Evolutionary conservation across 345 rosid species (phyloP).

Genomic region (Jatropha curcas): DNA sequence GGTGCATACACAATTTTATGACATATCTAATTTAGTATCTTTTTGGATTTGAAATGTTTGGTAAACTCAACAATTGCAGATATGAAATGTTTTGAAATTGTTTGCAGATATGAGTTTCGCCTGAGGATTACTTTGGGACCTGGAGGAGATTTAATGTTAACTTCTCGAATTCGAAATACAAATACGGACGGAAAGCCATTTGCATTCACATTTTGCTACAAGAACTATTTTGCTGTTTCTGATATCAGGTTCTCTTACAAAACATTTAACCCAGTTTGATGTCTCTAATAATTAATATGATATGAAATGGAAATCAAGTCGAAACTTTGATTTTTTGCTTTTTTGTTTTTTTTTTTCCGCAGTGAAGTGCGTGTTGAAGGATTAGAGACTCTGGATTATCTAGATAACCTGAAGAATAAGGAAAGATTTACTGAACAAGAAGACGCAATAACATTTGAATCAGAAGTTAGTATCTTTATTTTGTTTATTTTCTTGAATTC

Average conservation of each 20-base stretch:
- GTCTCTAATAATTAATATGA: too few relatives aligned
- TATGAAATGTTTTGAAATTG: background rate
- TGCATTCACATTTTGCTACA: slow-evolving; percentile 31
- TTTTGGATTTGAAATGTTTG: too few relatives aligned
- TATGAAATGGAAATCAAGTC: too few relatives aligned
- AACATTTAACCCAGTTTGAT: too few relatives aligned
- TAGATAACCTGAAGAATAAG: slow-evolving; percentile 49
- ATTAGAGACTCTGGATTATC: slow-evolving; percentile 58
- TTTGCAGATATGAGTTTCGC: slow-evolving; percentile 33
- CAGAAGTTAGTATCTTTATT: slow-evolving; percentile 45
- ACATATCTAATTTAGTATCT: background rate
- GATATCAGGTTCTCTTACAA: slow-evolving; percentile 31
- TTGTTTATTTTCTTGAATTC: too few relatives aligned
- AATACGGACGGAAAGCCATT: slow-evolving; percentile 35
- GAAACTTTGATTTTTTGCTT: too few relatives aligned
- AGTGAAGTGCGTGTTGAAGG: slow-evolving; percentile 75
- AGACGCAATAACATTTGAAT: slow-evolving; percentile 64
- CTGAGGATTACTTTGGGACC: slow-evolving; percentile 31
- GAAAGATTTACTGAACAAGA: slow-evolving; percentile 67
- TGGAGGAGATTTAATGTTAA: slow-evolving; percentile 37
- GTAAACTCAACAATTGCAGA: too few relatives aligned
- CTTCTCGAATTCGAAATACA: slow-evolving; percentile 36
- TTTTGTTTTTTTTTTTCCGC: slow-evolving; percentile 12
- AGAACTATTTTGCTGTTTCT: slow-evolving; percentile 29
- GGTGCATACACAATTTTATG: slow-evolving; percentile 14